Percentiles rank a stretch among this genome's conserved stretches.
Conservation (phyloP, 768 basidiomycete species). For the Thelephora aurantiotincta region DNA sequence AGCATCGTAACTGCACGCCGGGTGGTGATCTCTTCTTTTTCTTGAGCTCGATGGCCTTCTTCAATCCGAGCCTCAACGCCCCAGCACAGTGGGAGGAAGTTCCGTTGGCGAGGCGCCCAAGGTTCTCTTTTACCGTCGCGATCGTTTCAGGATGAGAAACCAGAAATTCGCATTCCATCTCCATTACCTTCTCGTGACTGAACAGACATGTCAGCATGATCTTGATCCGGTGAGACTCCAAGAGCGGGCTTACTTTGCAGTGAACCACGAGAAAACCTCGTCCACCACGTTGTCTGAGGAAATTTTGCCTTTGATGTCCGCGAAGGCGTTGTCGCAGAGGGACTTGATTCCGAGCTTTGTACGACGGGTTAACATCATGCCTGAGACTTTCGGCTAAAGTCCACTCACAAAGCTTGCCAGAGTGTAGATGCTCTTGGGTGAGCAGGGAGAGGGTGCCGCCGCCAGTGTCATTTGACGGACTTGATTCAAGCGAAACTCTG, state of each 20-base stretch:
- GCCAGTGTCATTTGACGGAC: not conserved
- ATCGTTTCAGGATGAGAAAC: too few relatives aligned
- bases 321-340: not conserved
- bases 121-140: too few relatives aligned
- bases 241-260: not conserved
- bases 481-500: not conserved
- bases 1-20: too few relatives aligned
- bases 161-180: too few relatives aligned
- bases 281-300: not conserved
- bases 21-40: too few relatives aligned
- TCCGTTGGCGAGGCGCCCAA: too few relatives aligned
- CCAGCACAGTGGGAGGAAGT: too few relatives aligned
- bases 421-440: slow-evolving; percentile 15
- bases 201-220: too few relatives aligned
- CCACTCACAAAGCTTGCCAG: slow-evolving; percentile 9
- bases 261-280: not conserved
- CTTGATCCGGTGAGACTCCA: too few relatives aligned
- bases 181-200: too few relatives aligned
- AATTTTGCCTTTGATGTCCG: not conserved
- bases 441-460: slow-evolving; percentile 3
- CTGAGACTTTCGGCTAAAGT: not conserved
- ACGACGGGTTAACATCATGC: not conserved
- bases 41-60: too few relatives aligned
- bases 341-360: not conserved
- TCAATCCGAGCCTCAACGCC: too few relatives aligned